These are phyloP conservation scores for Pinus tabuliformis DNA, from an alignment of 75 land plant species.

Conservation along the genomic window DNA sequence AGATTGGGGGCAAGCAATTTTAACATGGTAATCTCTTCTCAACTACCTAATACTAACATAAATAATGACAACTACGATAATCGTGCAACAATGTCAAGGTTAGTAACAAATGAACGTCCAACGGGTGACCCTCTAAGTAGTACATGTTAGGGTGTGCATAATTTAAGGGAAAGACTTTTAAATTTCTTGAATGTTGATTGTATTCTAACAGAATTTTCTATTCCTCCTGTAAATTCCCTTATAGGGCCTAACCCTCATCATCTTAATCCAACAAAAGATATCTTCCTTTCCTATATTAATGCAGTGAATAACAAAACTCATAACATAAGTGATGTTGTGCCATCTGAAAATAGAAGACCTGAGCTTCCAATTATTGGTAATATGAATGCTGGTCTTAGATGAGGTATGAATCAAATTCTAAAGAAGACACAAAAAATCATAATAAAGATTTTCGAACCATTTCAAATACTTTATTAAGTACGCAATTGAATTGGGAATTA, in stretches of 20 bases:
- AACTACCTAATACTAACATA: not conserved
- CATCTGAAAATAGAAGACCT: not conserved
- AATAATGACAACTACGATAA: slow-evolving; percentile 1
- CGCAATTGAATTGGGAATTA: not conserved
- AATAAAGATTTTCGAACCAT: not conserved
- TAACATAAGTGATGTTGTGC: not conserved
- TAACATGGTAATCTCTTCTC: slow-evolving; percentile 4
- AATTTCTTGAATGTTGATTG: not conserved
- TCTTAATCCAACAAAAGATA: not conserved
- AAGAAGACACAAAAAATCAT: not conserved
- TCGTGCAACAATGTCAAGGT: not conserved
- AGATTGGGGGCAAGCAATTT: not conserved
- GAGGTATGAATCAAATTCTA: not conserved
- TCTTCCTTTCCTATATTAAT: not conserved
- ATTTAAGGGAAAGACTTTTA: slow-evolving; percentile 2
- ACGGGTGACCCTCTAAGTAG: not conserved
- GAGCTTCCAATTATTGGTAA: not conserved
- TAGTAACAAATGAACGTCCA: not conserved
- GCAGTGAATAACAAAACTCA: not conserved
- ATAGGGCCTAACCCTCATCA: not conserved
- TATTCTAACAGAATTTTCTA: not conserved
- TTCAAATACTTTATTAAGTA: not conserved
- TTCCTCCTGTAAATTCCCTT: not conserved
- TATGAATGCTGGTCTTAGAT: not conserved
- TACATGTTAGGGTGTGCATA: not conserved